phyloP scores from a whole-genome alignment of 1,284 basidiomycete species.

The Nidula niveotomentosa region DNA sequence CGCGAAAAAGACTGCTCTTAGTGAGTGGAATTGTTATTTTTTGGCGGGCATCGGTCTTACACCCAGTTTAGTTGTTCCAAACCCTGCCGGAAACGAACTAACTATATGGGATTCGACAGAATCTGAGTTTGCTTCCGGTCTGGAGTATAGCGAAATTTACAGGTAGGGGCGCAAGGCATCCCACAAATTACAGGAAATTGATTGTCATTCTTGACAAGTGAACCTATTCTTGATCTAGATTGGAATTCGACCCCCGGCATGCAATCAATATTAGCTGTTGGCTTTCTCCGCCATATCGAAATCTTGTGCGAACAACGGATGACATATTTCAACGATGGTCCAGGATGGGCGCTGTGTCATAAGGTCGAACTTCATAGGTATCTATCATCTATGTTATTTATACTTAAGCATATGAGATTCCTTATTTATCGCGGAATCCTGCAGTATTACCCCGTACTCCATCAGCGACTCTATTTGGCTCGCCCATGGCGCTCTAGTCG shows the following conservation, averaged over 20 bases:
- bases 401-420: not conserved
- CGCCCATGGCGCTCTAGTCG: constrained; percentile 72
- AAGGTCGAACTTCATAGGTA: constrained; percentile 72
- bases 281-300: constrained; percentile 75
- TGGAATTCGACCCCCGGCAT: constrained; percentile 90
- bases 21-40: constrained; percentile 34
- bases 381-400: too few species aligned
- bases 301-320: constrained; percentile 87
- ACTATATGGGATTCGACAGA: constrained; percentile 95
- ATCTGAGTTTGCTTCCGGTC: constrained; percentile 90
- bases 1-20: constrained; percentile 84
- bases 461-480: constrained; percentile 91
- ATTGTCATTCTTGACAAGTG: constrained; percentile 27
- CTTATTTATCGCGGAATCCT: constrained; percentile 2
- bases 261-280: constrained; percentile 88
- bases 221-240: constrained; percentile 79
- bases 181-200: too few species aligned
- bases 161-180: constrained; percentile 37
- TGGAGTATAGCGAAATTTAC: constrained; percentile 70
- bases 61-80: constrained; percentile 47
- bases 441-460: constrained; percentile 70
- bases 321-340: constrained; percentile 83
- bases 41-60: constrained; percentile 4
- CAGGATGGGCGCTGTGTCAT: constrained; percentile 78
- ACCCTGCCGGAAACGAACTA: constrained; percentile 66